phyloP scores from a whole-genome alignment of 2,329 filamentous ascomycete genomes.

The Talaromyces islandicus region DNA sequence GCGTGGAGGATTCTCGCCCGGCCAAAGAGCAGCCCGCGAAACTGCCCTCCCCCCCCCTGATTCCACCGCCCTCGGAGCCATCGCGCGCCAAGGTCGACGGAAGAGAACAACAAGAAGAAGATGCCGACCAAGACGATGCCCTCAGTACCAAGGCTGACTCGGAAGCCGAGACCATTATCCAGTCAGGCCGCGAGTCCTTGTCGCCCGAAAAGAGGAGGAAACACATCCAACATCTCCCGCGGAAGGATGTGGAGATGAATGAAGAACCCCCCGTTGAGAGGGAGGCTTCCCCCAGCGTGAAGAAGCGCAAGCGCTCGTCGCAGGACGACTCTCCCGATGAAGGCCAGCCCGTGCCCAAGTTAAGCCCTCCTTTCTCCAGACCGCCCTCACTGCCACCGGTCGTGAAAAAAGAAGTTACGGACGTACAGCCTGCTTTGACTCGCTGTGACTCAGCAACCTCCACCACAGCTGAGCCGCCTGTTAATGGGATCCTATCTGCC shows the following conservation, averaged over 20 bases:
- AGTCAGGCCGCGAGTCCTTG: slow-evolving; percentile 39
- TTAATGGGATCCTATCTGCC: slow-evolving; percentile 17
- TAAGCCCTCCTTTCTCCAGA: slow-evolving; percentile 19
- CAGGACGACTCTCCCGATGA: slow-evolving; percentile 18
- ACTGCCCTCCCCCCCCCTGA: slow-evolving; percentile 1
- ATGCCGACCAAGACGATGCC: slow-evolving; percentile 28
- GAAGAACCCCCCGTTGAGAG: background rate
- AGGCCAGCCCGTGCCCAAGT: slow-evolving; percentile 17
- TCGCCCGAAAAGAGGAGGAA: slow-evolving; percentile 43
- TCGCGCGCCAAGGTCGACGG: slow-evolving; percentile 17
- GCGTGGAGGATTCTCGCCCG: slow-evolving; percentile 18
- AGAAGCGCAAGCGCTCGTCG: slow-evolving; percentile 12
- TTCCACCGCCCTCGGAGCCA: slow-evolving; percentile 13
- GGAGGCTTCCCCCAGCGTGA: slow-evolving; percentile 5
- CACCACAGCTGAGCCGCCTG: slow-evolving; percentile 10
- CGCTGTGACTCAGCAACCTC: slow-evolving; percentile 17
- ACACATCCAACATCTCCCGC: slow-evolving; percentile 32
- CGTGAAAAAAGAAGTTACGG: slow-evolving; percentile 32
- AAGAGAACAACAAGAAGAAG: slow-evolving; percentile 1
- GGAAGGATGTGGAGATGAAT: slow-evolving; percentile 23
- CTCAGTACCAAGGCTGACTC: slow-evolving; percentile 40
- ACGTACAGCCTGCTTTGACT: slow-evolving; percentile 23
- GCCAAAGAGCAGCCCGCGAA: slow-evolving; percentile 14
- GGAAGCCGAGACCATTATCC: slow-evolving; percentile 45
- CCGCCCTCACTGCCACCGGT: slow-evolving; percentile 23